Base-by-base conservation (phyloP, 345 rosid genomes). In the Salix exigua region DNA sequence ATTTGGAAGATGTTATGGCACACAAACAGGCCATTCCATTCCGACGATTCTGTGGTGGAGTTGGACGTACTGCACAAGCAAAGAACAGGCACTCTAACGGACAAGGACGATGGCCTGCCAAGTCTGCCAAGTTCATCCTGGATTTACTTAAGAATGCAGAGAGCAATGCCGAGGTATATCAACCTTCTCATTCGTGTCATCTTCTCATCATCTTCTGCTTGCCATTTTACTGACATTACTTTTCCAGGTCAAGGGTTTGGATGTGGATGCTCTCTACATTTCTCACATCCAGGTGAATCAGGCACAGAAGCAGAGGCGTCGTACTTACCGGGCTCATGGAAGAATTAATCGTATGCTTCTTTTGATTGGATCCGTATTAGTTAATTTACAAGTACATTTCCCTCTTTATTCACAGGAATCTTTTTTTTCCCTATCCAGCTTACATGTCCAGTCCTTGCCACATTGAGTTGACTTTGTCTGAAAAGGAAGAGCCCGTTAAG, bases 1-100 rank as follows among this genome's bases (percentile, higher is more conserved):
- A 96, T 72, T 76, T 96, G 81, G 99, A 96, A 68, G 98, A 94
- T 94, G 99, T 96, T 74, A 81, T 92, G 76, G 97, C 84, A 25
- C 99, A 96, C 85, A 96, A 96, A 81, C 99, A 96, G 82, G 99
- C 99, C 14, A 92, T 96, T n/a, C 99, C 99, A n/a, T 96, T 96
- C 91, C 82, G 95, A 9, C 94, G 97, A 10, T 96, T 89, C 83
- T 96, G 98, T 26, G 44, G 98, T 76, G 99, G 98, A 60, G 97
- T 96, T 6, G 99, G 98, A n/a, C 87, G 98, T n/a, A 96, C 99
- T 85, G 99, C 99, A 66, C 99, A 96, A 85, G 99, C 98, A 33
- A 96, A 96, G 87, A 94, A 90, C 86, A 89, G 98, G 82, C 98
- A 94, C 73, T 89, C 97, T 1, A 96, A 96, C 77, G 99, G 99